These are phyloP conservation scores for Melastoma candidum DNA, from an alignment of 441 rosid species.

Conservation along the genomic window DNA sequence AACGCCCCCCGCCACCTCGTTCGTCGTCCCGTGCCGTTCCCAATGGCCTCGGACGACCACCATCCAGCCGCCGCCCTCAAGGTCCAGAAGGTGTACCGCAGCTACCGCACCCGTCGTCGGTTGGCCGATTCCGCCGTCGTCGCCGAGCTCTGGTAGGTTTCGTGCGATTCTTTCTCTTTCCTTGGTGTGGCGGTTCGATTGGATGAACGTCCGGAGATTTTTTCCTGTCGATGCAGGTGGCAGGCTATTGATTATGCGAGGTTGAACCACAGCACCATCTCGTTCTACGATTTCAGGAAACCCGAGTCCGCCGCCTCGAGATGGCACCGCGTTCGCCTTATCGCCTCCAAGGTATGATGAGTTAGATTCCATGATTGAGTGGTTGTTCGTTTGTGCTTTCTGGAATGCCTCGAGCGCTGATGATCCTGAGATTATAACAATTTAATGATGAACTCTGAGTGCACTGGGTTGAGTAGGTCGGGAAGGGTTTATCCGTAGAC, in stretches of 20 bases:
- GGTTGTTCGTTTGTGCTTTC: background rate
- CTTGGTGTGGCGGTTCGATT: no score
- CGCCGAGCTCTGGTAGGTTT: constrained; percentile 30
- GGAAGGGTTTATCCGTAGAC: constrained; percentile 36
- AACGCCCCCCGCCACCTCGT: no score
- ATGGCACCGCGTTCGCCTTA: constrained; percentile 33
- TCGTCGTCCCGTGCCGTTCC: no score
- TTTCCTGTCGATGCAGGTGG: constrained; percentile 23
- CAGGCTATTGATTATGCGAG: constrained; percentile 35
- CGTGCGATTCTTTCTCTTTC: no score
- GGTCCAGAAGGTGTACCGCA: constrained; percentile 39
- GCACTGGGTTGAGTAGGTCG: constrained; percentile 24
- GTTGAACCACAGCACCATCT: constrained; percentile 28
- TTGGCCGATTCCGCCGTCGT: constrained; percentile 38
- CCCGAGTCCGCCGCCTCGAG: constrained; percentile 33
- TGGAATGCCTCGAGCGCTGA: background rate
- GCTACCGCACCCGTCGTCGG: constrained; percentile 36
- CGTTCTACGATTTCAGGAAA: constrained; percentile 40
- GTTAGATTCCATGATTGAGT: constrained; percentile 3
- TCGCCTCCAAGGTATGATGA: constrained; percentile 33
- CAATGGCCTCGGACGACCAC: no score
- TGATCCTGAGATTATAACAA: background rate
- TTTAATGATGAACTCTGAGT: background rate
- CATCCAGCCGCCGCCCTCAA: constrained; percentile 26
- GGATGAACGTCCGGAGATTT: background rate